These are phyloP conservation scores for Rhamnella rubrinervis DNA, from an alignment of 331 rosid genomes.

Conservation along the genomic window DNA sequence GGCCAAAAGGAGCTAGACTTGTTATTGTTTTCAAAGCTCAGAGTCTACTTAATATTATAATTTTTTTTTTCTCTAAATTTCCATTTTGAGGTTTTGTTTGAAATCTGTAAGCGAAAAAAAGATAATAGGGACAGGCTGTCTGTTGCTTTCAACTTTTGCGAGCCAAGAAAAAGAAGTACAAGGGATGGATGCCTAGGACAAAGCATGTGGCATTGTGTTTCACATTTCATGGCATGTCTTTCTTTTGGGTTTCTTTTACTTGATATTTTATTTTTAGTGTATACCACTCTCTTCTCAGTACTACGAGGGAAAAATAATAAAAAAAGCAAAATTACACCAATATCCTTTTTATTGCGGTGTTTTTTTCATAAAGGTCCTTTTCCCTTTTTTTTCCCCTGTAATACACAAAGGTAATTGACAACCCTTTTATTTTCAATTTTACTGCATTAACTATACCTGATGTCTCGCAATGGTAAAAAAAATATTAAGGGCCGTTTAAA, in stretches of 20 bases:
- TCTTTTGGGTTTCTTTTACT: slow-evolving; percentile 27
- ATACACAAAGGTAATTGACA: too few relatives aligned
- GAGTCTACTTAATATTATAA: slow-evolving; percentile 3
- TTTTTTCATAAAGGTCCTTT: too few relatives aligned
- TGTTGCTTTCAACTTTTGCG: slow-evolving; percentile 72
- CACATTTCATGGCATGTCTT: slow-evolving; percentile 85
- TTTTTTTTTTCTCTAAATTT: background rate
- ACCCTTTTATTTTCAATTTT: too few relatives aligned
- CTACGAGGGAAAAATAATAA: background rate
- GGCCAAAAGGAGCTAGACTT: slow-evolving; percentile 32
- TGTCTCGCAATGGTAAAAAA: too few relatives aligned
- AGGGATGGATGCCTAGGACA: slow-evolving; percentile 62
- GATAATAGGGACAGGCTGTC: slow-evolving; percentile 59
- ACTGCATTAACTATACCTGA: too few relatives aligned
- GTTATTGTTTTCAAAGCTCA: slow-evolving; percentile 20
- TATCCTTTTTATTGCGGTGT: background rate
- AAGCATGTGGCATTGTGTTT: slow-evolving; percentile 82
- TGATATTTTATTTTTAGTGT: background rate
- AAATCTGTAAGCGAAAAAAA: slow-evolving; percentile 14
- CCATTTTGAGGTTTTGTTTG: slow-evolving; percentile 33
- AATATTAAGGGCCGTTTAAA: too few relatives aligned
- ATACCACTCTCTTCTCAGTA: background rate
- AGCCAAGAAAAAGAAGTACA: slow-evolving; percentile 60
- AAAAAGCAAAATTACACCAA: background rate
- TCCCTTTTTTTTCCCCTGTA: too few relatives aligned